Evolutionary conservation across 2,329 filamentous ascomycete genomes (phyloP), one percentile per base, ranked within the genome.

Genomic region (Alternaria rosae): DNA sequence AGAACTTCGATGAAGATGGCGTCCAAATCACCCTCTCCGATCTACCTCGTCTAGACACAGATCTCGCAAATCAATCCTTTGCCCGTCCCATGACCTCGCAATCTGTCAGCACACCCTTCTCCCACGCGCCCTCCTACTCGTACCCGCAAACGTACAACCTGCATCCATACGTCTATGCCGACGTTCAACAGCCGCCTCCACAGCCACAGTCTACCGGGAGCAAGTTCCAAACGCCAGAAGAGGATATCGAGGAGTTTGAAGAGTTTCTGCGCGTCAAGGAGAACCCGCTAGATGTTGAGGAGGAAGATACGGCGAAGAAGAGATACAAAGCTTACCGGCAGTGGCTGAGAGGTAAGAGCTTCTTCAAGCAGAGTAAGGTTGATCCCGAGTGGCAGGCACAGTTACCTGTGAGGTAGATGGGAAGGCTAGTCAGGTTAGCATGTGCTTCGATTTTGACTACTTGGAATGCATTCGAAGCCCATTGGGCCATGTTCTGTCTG

Each of bases 301-400:
- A 94, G 45, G 94, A 96, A 73, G 95, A 98, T 78, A 86, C 89
- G 47, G 86, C 87, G 42, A 98, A 97, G 86, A 97, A 98, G 85
- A 85, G 95, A 70, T 99, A 99, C 80, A 98, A 97, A 81, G 92
- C 94, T 10, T 99, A 99, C 80, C 84, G 90, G 73, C 96, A 97
- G 81, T 99, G 95, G 94, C 84, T 99, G 75, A 87, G 89, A 65
- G 94, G 94, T 17, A 98, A 97, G 83, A 97, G 93, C 72, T 86
- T 98, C 73, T 98, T 98, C 79, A 98, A 98, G 81, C 94, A 97
- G 84, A 84, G 83, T 64, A 85, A 85, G 69, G 82, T 85, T 41
- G 83, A 85, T 79, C 83, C 83, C 2, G 83, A 85, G 75, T 84
- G 76, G 76, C 68, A 73, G 68, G 74, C 68, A 56, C 74, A 78